A percentile compares a stretch with the other conserved stretches of the same genome.
Evolutionary conservation across 768 basidiomycete genomes (phyloP).

Genomic region (Termitomyces sp.): DNA sequence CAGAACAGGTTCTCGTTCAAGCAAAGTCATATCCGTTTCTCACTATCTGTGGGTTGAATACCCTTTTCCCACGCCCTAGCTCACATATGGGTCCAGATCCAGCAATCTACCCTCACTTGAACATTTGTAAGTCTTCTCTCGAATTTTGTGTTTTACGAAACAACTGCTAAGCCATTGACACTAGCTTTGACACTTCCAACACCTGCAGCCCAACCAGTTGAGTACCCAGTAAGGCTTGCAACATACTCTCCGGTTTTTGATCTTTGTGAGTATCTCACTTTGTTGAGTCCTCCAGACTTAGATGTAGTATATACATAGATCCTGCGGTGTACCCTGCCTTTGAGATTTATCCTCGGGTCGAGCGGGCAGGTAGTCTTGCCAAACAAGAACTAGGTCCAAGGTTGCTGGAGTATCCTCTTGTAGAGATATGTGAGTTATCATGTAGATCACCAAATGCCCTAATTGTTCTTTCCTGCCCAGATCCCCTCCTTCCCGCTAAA

Average conservation of each 20-base stretch:
- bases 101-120: conserved; percentile 26
- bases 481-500: background rate
- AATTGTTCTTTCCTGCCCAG: background rate
- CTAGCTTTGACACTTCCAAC: background rate
- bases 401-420: background rate
- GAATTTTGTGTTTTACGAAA: background rate
- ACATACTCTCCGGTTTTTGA: conserved; percentile 6
- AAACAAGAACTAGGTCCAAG: background rate
- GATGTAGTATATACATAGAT: conserved; percentile 18
- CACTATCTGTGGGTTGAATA: conserved; percentile 4
- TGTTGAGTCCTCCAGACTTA: background rate
- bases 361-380: background rate
- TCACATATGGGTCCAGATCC: conserved; percentile 23
- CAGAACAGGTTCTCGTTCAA: background rate
- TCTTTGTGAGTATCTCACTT: conserved; percentile 1
- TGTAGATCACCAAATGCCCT: background rate
- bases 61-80: background rate
- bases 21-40: conserved; percentile 4
- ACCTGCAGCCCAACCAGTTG: background rate
- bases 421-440: conserved; percentile 4
- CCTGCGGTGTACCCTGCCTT: conserved; percentile 32
- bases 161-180: background rate
- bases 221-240: background rate
- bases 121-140: conserved; percentile 16
- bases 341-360: conserved; percentile 28